Evolutionary conservation across 768 basidiomycete species (phyloP).

Genomic region (Dioszegia hungarica): DNA sequence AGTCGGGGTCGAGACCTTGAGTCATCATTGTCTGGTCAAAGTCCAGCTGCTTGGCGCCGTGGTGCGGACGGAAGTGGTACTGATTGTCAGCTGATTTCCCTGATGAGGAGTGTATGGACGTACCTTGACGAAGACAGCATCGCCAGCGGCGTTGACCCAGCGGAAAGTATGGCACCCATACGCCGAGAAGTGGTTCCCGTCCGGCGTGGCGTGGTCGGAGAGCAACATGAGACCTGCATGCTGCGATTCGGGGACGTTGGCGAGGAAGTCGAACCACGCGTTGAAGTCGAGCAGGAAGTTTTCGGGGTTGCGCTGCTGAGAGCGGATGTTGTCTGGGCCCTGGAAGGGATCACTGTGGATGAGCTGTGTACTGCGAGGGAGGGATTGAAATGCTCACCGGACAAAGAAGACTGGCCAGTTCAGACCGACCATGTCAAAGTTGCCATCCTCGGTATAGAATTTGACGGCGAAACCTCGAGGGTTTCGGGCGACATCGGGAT

Average conservation of each 20-base stretch:
- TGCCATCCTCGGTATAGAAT: constrained; percentile 6
- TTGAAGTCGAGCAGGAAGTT: constrained; percentile 44
- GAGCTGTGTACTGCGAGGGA: neutral
- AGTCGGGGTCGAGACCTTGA: constrained; percentile 44
- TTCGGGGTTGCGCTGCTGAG: constrained; percentile 45
- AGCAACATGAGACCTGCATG: constrained; percentile 46
- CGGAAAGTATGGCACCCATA: constrained; percentile 40
- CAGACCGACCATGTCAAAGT: constrained; percentile 8
- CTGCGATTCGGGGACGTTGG: constrained; percentile 40
- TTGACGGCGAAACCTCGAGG: constrained; percentile 4
- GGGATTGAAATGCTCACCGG: neutral
- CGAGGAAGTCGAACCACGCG: constrained; percentile 46
- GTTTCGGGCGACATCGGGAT: constrained; percentile 3
- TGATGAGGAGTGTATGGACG: neutral
- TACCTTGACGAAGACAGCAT: constrained; percentile 37
- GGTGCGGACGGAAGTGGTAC: constrained; percentile 38
- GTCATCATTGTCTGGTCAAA: constrained; percentile 33
- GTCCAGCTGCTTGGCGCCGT: constrained; percentile 33
- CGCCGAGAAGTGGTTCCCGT: constrained; percentile 31
- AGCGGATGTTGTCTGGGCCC: constrained; percentile 39
- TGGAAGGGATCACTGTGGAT: constrained; percentile 25
- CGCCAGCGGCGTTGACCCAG: constrained; percentile 34
- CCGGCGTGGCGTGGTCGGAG: constrained; percentile 43
- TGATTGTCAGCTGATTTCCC: constrained; percentile 5
- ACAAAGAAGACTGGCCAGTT: constrained; percentile 36